Base-by-base conservation (phyloP, 2,329 filamentous ascomycete genomes). In the Hyphodiscus sp. region DNA sequence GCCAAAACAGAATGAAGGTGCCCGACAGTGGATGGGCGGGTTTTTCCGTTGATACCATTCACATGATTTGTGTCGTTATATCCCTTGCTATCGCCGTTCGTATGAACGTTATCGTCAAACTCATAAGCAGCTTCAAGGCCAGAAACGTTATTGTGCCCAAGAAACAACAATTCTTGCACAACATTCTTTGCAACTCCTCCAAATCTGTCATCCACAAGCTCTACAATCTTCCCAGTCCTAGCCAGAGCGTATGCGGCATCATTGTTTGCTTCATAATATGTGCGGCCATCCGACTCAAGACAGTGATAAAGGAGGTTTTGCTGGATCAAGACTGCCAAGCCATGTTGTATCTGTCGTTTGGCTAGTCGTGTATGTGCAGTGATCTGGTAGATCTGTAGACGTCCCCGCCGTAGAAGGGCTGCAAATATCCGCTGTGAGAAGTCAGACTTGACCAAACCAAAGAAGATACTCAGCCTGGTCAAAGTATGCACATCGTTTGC, bases 221-320 rank as follows among this genome's bases (percentile, higher is more conserved):
- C 81, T 26, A 94, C 73, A 41, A 96, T 87, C 70, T 90, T 94
- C 44, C 90, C 91, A 3, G 82, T 81, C 54, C 94, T 87, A 41
- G 91, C 76, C 44, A 96, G 77, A 61, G 85, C 85, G 71, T 97
- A 97, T 59, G 90, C 88, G 57, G 85, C 82, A 61, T 83, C 76
- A 67, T 85, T 76, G 64, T 96, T 91, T 54, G 90, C 87, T 68
- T 96, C 89, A 72, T 97, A 99, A 67, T 82, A 83, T 20, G 87
- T 87, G 48, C 47, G 42, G 16, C 18, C 23, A 9, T 78, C 79
- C 52, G 85, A 80, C 52, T 76, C 68, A 55, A 83, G 81, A 60
- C 83, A 79, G 70, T 91, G 86, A 69, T 84, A 89, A 58, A 95
- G 76, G 47, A 97, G 81, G 66, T 91, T 90, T 68, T 96, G 88